Evolutionary conservation across 1,284 basidiomycete genomes (phyloP).

Genomic region (Somion occarium): DNA sequence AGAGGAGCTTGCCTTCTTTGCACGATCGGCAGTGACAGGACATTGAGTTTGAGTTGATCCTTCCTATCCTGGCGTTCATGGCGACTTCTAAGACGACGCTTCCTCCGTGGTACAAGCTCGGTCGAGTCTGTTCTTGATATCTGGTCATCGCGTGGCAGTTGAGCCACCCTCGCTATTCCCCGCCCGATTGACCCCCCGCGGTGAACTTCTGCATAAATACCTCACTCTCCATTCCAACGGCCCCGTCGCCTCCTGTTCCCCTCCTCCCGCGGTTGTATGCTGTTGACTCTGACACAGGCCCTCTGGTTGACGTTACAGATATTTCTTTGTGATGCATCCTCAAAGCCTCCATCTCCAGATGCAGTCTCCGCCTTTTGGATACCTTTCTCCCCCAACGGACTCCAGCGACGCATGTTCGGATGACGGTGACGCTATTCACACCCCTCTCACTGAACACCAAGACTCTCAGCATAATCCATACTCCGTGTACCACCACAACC

Average conservation of each 20-base stretch:
- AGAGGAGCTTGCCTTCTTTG: not conserved
- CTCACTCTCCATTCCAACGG: not conserved
- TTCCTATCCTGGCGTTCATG: not conserved
- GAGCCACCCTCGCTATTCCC: not conserved
- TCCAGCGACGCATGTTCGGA: conserved; percentile 34
- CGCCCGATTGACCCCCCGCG: too few relatives aligned
- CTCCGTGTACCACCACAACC: conserved; percentile 21
- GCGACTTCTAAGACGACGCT: not conserved
- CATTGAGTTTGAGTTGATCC: not conserved
- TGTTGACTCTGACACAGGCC: not conserved
- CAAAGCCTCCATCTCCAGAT: not conserved
- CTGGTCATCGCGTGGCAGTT: not conserved
- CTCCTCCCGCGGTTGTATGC: not conserved
- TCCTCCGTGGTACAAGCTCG: not conserved
- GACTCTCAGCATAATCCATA: conserved; percentile 20
- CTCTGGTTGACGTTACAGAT: not conserved
- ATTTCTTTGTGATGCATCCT: conserved; percentile 5
- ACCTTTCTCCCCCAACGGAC: conserved; percentile 32
- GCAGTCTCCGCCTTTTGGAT: conserved; percentile 23
- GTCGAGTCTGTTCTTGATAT: not conserved
- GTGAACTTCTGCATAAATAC: not conserved
- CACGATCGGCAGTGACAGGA: not conserved
- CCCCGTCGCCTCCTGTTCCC: not conserved
- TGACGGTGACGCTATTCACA: conserved; percentile 35
- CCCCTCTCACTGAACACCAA: conserved; percentile 31